These are phyloP conservation scores for Castanea crenata DNA, from an alignment of 306 rosid genomes.

Conservation along the genomic window DNA sequence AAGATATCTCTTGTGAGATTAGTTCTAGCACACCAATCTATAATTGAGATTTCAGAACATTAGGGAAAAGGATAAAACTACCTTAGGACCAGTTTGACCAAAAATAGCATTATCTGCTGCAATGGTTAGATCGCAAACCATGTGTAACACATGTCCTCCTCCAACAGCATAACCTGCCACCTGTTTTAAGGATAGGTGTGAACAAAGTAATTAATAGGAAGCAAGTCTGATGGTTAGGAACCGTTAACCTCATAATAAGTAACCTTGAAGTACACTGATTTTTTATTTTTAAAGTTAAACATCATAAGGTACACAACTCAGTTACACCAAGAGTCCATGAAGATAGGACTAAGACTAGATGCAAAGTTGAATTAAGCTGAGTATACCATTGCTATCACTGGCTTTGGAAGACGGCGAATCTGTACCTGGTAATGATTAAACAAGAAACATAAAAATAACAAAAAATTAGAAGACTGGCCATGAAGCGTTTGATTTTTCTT, in stretches of 20 bases:
- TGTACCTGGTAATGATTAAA: slow-evolving; percentile 51
- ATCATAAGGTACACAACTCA: not conserved
- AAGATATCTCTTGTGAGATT: not conserved
- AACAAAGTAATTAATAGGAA: not conserved
- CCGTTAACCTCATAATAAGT: not conserved
- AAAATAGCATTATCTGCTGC: slow-evolving; percentile 92
- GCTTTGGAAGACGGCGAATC: slow-evolving; percentile 93
- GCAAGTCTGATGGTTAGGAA: not conserved
- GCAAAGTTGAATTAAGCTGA: slow-evolving; percentile 5
- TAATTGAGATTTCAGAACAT: not conserved
- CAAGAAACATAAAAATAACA: not conserved
- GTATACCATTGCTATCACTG: slow-evolving; percentile 92
- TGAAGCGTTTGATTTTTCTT: not conserved
- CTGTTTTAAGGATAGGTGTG: slow-evolving; percentile 33
- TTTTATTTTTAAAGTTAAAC: no score
- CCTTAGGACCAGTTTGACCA: slow-evolving; percentile 99
- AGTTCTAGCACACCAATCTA: not conserved
- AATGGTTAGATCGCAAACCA: slow-evolving; percentile 94
- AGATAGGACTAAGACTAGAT: not conserved
- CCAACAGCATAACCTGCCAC: slow-evolving; percentile 97
- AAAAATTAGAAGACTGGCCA: not conserved
- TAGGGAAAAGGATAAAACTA: slow-evolving; percentile 23
- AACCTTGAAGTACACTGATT: not conserved
- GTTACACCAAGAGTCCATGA: not conserved
- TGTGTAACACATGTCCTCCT: slow-evolving; percentile 87